These are phyloP conservation scores for Symbiodinium pilosum DNA, from an alignment of 73 alveolate genomes.

Conservation along the genomic window DNA sequence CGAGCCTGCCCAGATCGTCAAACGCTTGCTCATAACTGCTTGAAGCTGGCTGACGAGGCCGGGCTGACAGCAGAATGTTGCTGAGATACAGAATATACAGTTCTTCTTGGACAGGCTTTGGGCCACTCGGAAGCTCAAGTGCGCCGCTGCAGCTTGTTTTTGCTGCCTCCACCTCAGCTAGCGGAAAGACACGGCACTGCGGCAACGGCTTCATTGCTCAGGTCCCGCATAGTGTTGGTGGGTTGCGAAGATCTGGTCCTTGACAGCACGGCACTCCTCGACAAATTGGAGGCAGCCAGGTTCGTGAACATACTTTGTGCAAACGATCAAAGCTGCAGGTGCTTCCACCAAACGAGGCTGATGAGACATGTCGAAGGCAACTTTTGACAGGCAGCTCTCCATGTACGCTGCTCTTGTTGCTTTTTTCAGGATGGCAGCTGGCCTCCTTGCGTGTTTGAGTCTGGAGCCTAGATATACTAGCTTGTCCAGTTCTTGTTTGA, in stretches of 20 bases:
- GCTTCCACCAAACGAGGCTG: conserved; percentile 22
- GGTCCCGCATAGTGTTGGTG: conserved; percentile 69
- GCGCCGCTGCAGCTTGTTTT: conserved; percentile 87
- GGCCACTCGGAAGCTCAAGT: conserved; percentile 24
- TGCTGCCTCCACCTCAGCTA: conserved; percentile 6
- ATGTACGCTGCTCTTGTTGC: too few relatives aligned
- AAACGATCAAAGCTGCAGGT: conserved; percentile 15
- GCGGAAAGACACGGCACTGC: background rate
- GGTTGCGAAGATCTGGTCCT: conserved; percentile 43
- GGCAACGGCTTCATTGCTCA: background rate
- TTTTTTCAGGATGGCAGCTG: conserved; percentile 87
- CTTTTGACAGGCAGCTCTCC: background rate
- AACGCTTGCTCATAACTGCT: conserved; percentile 19
- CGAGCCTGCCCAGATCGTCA: conserved; percentile 64
- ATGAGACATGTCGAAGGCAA: conserved; percentile 72
- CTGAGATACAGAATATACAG: too few relatives aligned
- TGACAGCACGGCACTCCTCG: background rate
- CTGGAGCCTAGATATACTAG: background rate
- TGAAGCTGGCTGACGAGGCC: conserved; percentile 45
- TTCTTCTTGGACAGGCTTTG: conserved; percentile 15
- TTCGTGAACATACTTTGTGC: too few relatives aligned
- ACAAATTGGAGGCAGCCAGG: conserved; percentile 32
- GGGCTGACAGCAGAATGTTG: background rate
- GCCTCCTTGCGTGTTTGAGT: conserved; percentile 62
- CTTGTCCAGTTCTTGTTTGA: too few relatives aligned